phyloP scores from a whole-genome alignment of 2,329 filamentous ascomycete genomes.

The Xylariaceae sp. region DNA sequence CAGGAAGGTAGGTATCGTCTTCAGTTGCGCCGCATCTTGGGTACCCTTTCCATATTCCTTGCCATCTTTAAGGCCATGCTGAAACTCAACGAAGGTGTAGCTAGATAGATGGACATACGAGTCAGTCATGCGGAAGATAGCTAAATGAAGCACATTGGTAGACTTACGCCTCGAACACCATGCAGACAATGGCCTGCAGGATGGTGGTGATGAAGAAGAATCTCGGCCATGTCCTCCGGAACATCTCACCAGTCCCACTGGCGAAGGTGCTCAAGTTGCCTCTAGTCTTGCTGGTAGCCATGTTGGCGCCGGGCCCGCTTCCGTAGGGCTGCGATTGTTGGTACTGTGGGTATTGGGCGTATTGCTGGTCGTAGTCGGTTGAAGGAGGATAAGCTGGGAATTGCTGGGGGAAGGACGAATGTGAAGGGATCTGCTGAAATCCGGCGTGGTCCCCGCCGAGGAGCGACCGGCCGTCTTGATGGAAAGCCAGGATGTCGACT shows the following conservation, averaged over 20 bases:
- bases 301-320: constrained; percentile 26
- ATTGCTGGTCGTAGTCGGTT: constrained; percentile 16
- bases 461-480: constrained; percentile 17
- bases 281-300: constrained; percentile 23
- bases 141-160: not conserved
- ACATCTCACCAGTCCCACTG: constrained; percentile 59
- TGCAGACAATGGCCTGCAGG: constrained; percentile 69
- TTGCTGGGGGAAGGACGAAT: constrained; percentile 13
- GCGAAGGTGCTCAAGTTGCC: constrained; percentile 25
- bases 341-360: constrained; percentile 21
- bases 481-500: constrained; percentile 22
- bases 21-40: constrained; percentile 43
- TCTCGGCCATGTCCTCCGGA: constrained; percentile 83
- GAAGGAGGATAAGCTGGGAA: constrained; percentile 10
- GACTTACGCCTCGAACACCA: constrained; percentile 83
- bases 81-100: constrained; percentile 86
- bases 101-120: constrained; percentile 34
- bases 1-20: constrained; percentile 87
- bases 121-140: too few relatives aligned
- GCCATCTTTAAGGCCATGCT: constrained; percentile 46
- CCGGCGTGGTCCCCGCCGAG: constrained; percentile 17
- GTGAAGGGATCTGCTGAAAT: constrained; percentile 20
- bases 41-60: too few relatives aligned
- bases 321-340: constrained; percentile 15
- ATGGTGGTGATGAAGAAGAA: constrained; percentile 68